These are phyloP conservation scores for Allium cepa DNA, from an alignment of 106 monocot species.

Conservation along the genomic window DNA sequence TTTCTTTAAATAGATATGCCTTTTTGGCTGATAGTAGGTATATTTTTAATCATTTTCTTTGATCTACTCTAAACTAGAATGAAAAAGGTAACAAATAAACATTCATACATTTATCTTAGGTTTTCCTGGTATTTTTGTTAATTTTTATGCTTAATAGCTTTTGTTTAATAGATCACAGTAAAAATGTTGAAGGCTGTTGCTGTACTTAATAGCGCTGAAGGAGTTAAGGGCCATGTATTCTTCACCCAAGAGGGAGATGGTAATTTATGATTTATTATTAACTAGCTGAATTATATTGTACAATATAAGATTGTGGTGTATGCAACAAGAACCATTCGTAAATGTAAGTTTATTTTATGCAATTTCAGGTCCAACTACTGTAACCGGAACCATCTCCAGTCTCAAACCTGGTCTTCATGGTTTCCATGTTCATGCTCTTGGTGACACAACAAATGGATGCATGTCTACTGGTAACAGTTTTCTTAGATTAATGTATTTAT, in stretches of 20 bases:
- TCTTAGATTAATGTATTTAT: too few species aligned
- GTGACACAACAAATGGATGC: slow-evolving; percentile 84
- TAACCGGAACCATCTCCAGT: slow-evolving; percentile 38
- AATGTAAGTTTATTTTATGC: slow-evolving; percentile 2
- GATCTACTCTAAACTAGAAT: too few species aligned
- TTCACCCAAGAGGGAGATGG: slow-evolving; percentile 67
- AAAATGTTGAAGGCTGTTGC: slow-evolving; percentile 70
- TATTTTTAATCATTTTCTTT: too few species aligned
- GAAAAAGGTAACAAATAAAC: neutral
- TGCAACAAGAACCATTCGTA: neutral
- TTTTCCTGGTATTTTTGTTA: too few species aligned
- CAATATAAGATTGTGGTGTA: neutral
- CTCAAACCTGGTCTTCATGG: slow-evolving; percentile 52
- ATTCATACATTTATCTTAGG: too few species aligned
- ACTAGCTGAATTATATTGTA: neutral
- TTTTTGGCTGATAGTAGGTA: too few species aligned
- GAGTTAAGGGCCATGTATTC: slow-evolving; percentile 42
- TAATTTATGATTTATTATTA: slow-evolving; percentile 5
- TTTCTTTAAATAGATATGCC: too few species aligned
- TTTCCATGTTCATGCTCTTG: slow-evolving; percentile 72
- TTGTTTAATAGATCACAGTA: slow-evolving; percentile 16
- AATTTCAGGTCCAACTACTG: slow-evolving; percentile 43
- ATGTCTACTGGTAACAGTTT: slow-evolving; percentile 61
- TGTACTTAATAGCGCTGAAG: slow-evolving; percentile 34
- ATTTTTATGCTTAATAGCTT: too few species aligned